These are phyloP conservation scores for Melampsora abietis-canadensis DNA, from an alignment of 1,284 basidiomycete genomes.

Conservation along the genomic window DNA sequence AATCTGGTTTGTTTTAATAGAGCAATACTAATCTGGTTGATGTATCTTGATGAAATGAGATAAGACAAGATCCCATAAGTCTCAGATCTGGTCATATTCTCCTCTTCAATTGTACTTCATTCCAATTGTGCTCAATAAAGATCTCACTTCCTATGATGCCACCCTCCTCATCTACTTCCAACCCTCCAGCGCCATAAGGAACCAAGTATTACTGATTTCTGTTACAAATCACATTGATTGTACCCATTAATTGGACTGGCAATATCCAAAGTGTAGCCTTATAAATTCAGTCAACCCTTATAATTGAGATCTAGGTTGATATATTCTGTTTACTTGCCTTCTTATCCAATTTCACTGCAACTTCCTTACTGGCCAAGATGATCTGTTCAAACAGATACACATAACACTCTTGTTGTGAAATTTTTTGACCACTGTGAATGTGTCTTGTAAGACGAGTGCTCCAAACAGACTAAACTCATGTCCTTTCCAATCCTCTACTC, in stretches of 20 bases:
- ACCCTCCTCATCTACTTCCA: too few species aligned
- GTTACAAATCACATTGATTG: slow-evolving; percentile 52
- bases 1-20: slow-evolving; percentile 53
- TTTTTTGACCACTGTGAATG: slow-evolving; percentile 95
- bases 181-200: too few species aligned
- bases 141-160: too few species aligned
- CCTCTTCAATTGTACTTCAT: too few species aligned
- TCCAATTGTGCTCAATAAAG: too few species aligned
- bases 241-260: not conserved
- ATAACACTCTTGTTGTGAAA: slow-evolving; percentile 94
- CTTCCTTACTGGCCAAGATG: slow-evolving; percentile 95
- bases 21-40: slow-evolving; percentile 55
- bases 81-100: slow-evolving; percentile 10
- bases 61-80: slow-evolving; percentile 65
- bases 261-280: too few species aligned
- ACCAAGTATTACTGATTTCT: too few species aligned
- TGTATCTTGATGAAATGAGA: slow-evolving; percentile 56
- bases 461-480: slow-evolving; percentile 93
- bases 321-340: slow-evolving; percentile 36
- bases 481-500: slow-evolving; percentile 99
- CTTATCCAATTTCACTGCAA: slow-evolving; percentile 51
- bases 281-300: too few species aligned
- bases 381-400: slow-evolving; percentile 99
- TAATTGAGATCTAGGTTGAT: too few species aligned
- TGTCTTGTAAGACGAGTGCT: slow-evolving; percentile 84